Evolutionary conservation across 306 rosid species (phyloP).

Genomic region (Cicer yamashitae): DNA sequence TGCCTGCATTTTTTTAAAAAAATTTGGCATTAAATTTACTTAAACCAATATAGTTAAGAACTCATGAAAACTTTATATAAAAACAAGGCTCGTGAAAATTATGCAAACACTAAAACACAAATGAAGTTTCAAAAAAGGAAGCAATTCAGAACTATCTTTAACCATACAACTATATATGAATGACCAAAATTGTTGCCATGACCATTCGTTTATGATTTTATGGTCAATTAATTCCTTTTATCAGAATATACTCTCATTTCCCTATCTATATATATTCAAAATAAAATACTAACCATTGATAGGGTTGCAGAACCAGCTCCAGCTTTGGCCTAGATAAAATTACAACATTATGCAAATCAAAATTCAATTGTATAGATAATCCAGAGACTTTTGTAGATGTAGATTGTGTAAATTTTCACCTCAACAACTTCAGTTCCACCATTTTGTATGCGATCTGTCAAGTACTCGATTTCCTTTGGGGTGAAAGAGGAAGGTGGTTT

Average conservation of each 20-base stretch:
- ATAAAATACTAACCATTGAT: conserved; percentile 52
- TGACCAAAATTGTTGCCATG: not conserved
- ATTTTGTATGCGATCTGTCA: conserved; percentile 90
- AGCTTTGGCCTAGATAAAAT: conserved; percentile 77
- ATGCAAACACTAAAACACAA: conserved; percentile 16
- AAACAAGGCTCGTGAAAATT: not conserved
- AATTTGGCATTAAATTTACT: conserved; percentile 20
- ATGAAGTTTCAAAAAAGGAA: not conserved
- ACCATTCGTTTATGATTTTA: not conserved
- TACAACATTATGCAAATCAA: conserved; percentile 29
- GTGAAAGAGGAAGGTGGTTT: conserved; percentile 85
- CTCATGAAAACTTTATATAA: not conserved
- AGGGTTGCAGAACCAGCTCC: conserved; percentile 82
- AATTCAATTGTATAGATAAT: conserved; percentile 15
- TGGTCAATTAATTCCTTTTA: not conserved
- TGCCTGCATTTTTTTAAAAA: conserved; percentile 64
- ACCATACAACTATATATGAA: not conserved
- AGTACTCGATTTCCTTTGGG: conserved; percentile 65
- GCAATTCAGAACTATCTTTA: conserved; percentile 5
- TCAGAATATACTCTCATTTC: not conserved
- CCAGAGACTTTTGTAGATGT: not conserved
- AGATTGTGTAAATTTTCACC: conserved; percentile 54
- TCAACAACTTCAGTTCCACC: conserved; percentile 99
- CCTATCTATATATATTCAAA: too few relatives aligned
- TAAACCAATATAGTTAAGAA: conserved; percentile 14